Evolutionary conservation across 2,329 filamentous ascomycete species (phyloP).

Genomic region (Diatrype stigma): DNA sequence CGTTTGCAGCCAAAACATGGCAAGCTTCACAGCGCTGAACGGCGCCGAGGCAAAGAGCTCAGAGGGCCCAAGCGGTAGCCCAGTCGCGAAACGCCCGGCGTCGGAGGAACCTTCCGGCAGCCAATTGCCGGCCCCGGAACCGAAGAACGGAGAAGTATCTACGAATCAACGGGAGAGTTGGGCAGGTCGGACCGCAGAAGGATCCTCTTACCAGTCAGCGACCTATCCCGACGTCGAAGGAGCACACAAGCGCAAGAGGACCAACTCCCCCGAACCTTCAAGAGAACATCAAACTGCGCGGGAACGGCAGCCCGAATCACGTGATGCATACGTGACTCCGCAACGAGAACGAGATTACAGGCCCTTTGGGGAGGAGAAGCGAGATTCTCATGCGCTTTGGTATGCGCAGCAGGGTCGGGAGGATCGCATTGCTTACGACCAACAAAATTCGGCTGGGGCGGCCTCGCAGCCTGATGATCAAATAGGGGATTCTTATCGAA

Average conservation of each 20-base stretch:
- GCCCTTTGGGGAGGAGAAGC: conserved; percentile 40
- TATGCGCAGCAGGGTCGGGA: conserved; percentile 44
- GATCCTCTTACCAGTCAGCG: conserved; percentile 36
- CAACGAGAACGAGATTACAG: conserved; percentile 41
- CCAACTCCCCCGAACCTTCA: conserved; percentile 52
- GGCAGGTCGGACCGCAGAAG: conserved; percentile 37
- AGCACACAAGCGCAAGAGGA: conserved; percentile 66
- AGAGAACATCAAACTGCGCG: conserved; percentile 28
- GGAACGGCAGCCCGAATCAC: conserved; percentile 33
- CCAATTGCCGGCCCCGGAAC: conserved; percentile 20
- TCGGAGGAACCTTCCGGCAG: conserved; percentile 23
- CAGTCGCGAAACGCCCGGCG: conserved; percentile 17
- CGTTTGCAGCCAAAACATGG: conserved; percentile 26
- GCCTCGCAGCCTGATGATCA: conserved; percentile 47
- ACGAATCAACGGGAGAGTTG: conserved; percentile 36
- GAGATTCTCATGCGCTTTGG: conserved; percentile 47
- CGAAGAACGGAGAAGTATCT: conserved; percentile 19
- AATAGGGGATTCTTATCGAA: conserved; percentile 39
- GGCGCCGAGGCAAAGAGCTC: conserved; percentile 24
- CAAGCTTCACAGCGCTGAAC: conserved; percentile 30
- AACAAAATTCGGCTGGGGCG: conserved; percentile 41
- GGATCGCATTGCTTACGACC: conserved; percentile 42
- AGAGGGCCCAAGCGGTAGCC: conserved; percentile 20
- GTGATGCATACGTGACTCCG: conserved; percentile 39
- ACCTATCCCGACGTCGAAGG: conserved; percentile 42